Base-by-base conservation (phyloP, 2,329 filamentous ascomycete genomes). In the Parafenestella ontariensis region DNA sequence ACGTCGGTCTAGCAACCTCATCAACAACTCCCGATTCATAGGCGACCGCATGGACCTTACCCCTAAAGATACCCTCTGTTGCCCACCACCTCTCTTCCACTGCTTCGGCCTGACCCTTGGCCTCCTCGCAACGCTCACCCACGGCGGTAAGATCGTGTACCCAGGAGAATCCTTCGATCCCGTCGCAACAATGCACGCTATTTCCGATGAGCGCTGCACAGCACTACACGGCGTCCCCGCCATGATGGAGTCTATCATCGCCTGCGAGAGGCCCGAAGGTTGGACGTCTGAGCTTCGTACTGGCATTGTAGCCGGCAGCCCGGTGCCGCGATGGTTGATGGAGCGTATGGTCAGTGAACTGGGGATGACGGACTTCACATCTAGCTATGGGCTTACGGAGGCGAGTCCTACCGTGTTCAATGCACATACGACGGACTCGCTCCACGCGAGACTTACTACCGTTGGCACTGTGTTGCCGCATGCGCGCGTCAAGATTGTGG, bases 91-190 rank as follows among this genome's bases (percentile, higher is more conserved):
- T 0, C 82, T 95, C 3, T 95, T 95, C 80, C 91, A 95, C 78
- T 94, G 90, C 78, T 94, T 94, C 69, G 90, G 90, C 1, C 83
- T 94, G 7, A 89, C 93, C 1, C 84, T 92, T 3, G 90, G 90
- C 8, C 81, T 93, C 40, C 82, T 93, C 50, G 87, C 89, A 1
- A 82, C 86, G 39, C 76, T 92, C 47, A 92, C 89, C 0, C 89
- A 93, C 71, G 90, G 90, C 42, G 85, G 85, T 34, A 90, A 89
- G 73, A 87, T 92, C 46, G 86, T 94, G 9, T 91, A 91, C 67
- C 90, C 91, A 0, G 84, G 85, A 20, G 59, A 92, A 65, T 85
- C 88, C 0, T 94, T 94, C 67, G 87, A 91, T 64, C 82, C 89
- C 1, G 74, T 77, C 4, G 85, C 88, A 0, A 88, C 88, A 1